phyloP scores from a whole-genome alignment of 2,329 filamentous ascomycete species.

The Scedosporium boydii region DNA sequence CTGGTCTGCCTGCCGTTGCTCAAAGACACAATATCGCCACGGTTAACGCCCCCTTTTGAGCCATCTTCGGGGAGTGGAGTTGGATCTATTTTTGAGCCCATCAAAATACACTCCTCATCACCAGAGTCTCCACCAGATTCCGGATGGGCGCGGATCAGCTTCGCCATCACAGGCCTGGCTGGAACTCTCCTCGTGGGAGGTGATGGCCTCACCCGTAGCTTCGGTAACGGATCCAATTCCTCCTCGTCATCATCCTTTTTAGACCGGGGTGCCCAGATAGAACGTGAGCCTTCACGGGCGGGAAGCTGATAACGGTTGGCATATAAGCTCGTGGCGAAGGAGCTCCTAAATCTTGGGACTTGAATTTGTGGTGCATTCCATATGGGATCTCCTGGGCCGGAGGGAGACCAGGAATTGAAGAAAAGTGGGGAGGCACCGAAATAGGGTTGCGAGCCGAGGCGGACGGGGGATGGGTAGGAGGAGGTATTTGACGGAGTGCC shows the following conservation, averaged over 20 bases:
- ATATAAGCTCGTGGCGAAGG: conserved; percentile 9
- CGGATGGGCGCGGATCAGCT: conserved; percentile 2
- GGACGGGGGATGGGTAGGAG: neutral
- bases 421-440: neutral
- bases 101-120: conserved; percentile 8
- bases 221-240: conserved; percentile 9
- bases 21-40: neutral
- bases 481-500: neutral
- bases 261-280: conserved; percentile 22
- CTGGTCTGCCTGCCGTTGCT: too few relatives aligned
- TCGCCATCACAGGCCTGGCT: conserved; percentile 7
- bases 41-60: neutral
- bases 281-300: conserved; percentile 18
- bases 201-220: neutral
- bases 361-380: conserved; percentile 11
- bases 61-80: neutral
- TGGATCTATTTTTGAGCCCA: neutral
- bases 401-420: neutral
- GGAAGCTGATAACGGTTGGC: conserved; percentile 23
- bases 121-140: conserved; percentile 4
- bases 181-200: conserved; percentile 1
- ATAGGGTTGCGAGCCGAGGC: neutral
- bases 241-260: conserved; percentile 15
- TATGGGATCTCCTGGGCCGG: conserved; percentile 5
- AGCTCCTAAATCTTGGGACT: conserved; percentile 9